phyloP scores from a whole-genome alignment of 805 yeast species.

The Ogataea sp. region DNA sequence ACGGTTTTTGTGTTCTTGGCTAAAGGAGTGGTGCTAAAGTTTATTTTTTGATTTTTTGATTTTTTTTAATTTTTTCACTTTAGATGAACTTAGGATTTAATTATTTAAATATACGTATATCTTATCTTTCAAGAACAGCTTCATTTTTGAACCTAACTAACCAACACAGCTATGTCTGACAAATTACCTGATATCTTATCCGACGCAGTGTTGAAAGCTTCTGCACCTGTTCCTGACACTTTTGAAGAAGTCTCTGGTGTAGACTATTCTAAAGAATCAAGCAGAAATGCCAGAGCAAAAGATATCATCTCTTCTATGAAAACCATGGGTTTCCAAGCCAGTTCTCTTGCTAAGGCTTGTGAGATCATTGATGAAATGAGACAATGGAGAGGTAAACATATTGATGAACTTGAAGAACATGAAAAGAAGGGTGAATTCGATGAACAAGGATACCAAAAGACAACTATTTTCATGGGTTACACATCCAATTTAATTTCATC shows the following conservation, averaged over 20 bases:
- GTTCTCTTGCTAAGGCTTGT: slow-evolving; percentile 79
- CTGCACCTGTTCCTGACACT: slow-evolving; percentile 78
- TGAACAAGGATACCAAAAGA: slow-evolving; percentile 67
- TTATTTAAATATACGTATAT: too few species aligned
- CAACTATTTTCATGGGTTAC: slow-evolving; percentile 92
- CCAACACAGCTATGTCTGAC: slow-evolving; percentile 7
- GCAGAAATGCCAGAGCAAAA: slow-evolving; percentile 70
- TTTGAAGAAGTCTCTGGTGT: slow-evolving; percentile 79
- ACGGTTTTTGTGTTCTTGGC: too few species aligned
- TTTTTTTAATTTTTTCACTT: too few species aligned
- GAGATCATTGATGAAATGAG: slow-evolving; percentile 92
- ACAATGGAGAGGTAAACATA: slow-evolving; percentile 81
- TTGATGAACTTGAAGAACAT: slow-evolving; percentile 59
- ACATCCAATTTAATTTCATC: slow-evolving; percentile 94
- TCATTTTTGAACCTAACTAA: too few species aligned
- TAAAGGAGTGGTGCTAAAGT: too few species aligned
- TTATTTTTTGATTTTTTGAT: too few species aligned
- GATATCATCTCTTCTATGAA: slow-evolving; percentile 79
- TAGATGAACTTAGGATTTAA: too few species aligned
- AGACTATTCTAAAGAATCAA: slow-evolving; percentile 75
- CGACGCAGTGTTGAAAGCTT: slow-evolving; percentile 84
- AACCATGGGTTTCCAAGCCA: slow-evolving; percentile 96
- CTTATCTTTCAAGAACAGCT: too few species aligned
- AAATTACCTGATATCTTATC: slow-evolving; percentile 66
- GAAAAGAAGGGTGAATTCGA: slow-evolving; percentile 70